These are phyloP conservation scores for Lotus japonicus DNA, from an alignment of 306 rosid species.

Conservation along the genomic window DNA sequence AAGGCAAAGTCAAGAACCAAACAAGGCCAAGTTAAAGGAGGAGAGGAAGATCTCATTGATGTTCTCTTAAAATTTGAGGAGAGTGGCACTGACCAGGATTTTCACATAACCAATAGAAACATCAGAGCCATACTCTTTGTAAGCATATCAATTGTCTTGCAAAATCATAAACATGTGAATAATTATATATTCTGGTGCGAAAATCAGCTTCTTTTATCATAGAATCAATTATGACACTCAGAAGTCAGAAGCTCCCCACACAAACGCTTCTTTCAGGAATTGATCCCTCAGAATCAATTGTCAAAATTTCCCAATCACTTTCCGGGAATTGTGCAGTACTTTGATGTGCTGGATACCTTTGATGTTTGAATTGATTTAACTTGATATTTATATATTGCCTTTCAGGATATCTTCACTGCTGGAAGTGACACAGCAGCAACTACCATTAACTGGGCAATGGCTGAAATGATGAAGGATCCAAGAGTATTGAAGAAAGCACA, in stretches of 20 bases:
- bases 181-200: too few relatives aligned
- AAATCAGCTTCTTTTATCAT: too few relatives aligned
- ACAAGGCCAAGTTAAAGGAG: not conserved
- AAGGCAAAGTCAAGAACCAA: not conserved
- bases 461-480: constrained; percentile 25
- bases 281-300: too few relatives aligned
- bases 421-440: constrained; percentile 37
- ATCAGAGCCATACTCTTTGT: constrained; percentile 22
- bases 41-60: constrained; percentile 9
- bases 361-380: not conserved
- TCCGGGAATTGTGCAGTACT: too few relatives aligned
- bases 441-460: constrained; percentile 29
- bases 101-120: not conserved
- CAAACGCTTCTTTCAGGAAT: too few relatives aligned
- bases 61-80: constrained; percentile 24
- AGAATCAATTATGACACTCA: too few relatives aligned
- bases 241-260: too few relatives aligned
- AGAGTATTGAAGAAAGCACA: constrained; percentile 29
- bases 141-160: not conserved
- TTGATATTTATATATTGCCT: not conserved
- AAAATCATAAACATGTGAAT: not conserved
- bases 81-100: not conserved
- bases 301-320: too few relatives aligned
- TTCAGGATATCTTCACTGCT: constrained; percentile 9
- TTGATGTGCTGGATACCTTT: too few relatives aligned